Evolutionary conservation across 768 basidiomycete species (phyloP).

Genomic region (Termitomyces sp.): DNA sequence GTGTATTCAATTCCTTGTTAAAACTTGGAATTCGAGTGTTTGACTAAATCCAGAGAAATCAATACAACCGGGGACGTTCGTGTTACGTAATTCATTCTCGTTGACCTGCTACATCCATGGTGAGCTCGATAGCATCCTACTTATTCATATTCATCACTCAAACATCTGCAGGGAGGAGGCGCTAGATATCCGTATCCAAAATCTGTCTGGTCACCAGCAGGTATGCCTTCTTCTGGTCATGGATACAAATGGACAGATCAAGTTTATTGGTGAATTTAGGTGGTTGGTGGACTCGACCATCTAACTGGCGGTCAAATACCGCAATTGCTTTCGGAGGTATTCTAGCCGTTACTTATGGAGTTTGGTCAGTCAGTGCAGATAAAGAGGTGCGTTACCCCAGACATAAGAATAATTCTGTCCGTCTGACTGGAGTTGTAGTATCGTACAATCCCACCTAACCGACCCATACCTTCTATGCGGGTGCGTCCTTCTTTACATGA

Average conservation of each 20-base stretch:
- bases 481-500: conserved; percentile 36
- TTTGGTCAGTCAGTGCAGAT: conserved; percentile 73
- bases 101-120: conserved; percentile 7
- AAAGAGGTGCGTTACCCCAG: conserved; percentile 59
- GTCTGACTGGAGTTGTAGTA: conserved; percentile 33
- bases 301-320: conserved; percentile 89
- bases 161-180: conserved; percentile 64
- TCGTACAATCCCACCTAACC: conserved; percentile 55
- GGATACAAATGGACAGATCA: background rate
- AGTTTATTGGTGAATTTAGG: conserved; percentile 39
- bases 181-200: conserved; percentile 91
- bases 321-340: conserved; percentile 70
- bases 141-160: background rate
- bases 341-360: conserved; percentile 53
- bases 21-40: no score
- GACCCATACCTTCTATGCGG: conserved; percentile 77
- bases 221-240: conserved; percentile 36
- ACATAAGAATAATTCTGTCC: background rate
- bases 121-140: background rate
- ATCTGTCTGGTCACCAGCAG: conserved; percentile 92
- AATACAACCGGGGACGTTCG: conserved; percentile 15
- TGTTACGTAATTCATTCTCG: conserved; percentile 13
- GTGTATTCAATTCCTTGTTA: no score
- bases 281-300: conserved; percentile 93
- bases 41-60: conserved; percentile 1